phyloP scores from a whole-genome alignment of 129 eudicot species.

The Flaveria linearis region DNA sequence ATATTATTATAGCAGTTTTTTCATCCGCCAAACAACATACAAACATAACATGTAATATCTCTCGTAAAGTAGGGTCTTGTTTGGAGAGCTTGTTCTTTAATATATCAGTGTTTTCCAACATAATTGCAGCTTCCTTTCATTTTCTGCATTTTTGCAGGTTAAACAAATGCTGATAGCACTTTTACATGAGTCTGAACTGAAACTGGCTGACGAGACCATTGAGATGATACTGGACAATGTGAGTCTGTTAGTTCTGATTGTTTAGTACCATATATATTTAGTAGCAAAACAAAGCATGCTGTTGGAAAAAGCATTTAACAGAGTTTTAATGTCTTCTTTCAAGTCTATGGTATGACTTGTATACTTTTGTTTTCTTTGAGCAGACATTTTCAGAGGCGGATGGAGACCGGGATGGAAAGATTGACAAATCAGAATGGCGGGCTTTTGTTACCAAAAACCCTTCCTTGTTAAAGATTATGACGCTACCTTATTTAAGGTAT shows the following conservation, averaged over 20 bases:
- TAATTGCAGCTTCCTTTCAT: background rate
- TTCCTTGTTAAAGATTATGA: slow-evolving; percentile 89
- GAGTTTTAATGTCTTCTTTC: too few relatives aligned
- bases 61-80: too few relatives aligned
- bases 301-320: background rate
- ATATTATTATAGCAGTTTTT: background rate
- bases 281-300: background rate
- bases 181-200: slow-evolving; percentile 85
- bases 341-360: background rate
- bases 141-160: slow-evolving; percentile 53
- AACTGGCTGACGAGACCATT: slow-evolving; percentile 84
- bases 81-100: background rate
- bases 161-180: slow-evolving; percentile 94
- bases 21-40: background rate
- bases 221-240: slow-evolving; percentile 86
- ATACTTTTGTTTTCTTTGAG: slow-evolving; percentile 11
- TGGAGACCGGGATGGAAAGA: slow-evolving; percentile 76
- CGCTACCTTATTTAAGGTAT: slow-evolving; percentile 91
- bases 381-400: slow-evolving; percentile 92
- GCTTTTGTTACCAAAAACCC: slow-evolving; percentile 76
- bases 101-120: background rate
- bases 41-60: background rate
- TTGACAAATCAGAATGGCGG: slow-evolving; percentile 85
- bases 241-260: slow-evolving; percentile 24
- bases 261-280: background rate